These are phyloP conservation scores for Boechera retrofracta DNA, from an alignment of 345 rosid genomes.

Conservation along the genomic window DNA sequence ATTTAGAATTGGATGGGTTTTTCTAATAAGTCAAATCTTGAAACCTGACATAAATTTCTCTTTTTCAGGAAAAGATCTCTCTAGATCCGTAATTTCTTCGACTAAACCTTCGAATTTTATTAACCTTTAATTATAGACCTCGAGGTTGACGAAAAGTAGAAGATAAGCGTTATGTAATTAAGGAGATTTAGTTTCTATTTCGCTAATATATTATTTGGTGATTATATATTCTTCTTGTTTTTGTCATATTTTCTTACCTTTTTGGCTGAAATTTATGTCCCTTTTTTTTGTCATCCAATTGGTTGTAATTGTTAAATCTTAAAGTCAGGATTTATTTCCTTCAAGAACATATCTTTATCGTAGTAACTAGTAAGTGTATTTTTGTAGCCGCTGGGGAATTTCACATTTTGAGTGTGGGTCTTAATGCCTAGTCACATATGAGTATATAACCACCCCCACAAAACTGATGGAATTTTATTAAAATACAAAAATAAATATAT, in stretches of 20 bases:
- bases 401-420: constrained; percentile 6
- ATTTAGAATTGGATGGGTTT: neutral
- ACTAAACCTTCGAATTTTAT: constrained; percentile 7
- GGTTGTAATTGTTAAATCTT: neutral
- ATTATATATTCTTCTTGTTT: neutral
- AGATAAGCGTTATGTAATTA: constrained; percentile 11
- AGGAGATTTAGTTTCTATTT: neutral
- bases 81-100: constrained; percentile 33
- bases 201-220: neutral
- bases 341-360: neutral
- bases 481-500: no score
- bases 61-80: constrained; percentile 27
- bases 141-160: constrained; percentile 3
- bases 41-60: constrained; percentile 5
- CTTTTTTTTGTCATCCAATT: neutral
- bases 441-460: neutral
- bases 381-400: constrained; percentile 23
- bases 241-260: constrained; percentile 8
- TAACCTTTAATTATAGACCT: neutral
- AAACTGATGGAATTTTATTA: no score
- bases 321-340: neutral
- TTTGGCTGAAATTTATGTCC: neutral
- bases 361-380: no score
- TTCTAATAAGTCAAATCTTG: neutral
- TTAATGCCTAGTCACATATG: constrained; percentile 13